A percentile compares a stretch with the other conserved stretches of the same genome.
Evolutionary conservation across 106 monocot genomes (phyloP).

Genomic region (Gastrodia elata): DNA sequence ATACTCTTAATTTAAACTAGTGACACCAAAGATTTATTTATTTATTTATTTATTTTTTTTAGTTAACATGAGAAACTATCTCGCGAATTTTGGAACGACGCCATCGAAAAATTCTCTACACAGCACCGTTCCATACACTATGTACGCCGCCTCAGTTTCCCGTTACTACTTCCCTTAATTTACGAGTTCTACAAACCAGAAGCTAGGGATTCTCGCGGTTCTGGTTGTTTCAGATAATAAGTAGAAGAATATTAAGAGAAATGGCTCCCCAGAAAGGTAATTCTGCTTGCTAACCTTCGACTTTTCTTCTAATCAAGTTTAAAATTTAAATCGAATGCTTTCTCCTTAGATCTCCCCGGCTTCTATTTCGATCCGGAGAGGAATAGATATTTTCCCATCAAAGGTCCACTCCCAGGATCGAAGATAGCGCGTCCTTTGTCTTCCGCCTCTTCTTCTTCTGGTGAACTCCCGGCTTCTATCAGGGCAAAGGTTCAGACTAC

Average conservation of each 20-base stretch:
- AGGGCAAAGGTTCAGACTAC: background rate
- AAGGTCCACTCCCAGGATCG: slow-evolving; percentile 62
- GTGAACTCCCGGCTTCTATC: background rate
- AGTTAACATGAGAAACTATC: no score
- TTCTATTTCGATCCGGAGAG: slow-evolving; percentile 71
- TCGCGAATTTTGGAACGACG: no score
- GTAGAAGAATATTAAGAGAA: no score
- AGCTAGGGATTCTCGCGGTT: slow-evolving; percentile 1
- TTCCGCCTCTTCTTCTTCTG: background rate
- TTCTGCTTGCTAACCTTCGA: background rate
- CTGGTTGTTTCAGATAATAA: background rate
- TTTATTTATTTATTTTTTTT: no score
- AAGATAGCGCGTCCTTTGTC: slow-evolving; percentile 17
- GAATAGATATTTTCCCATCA: slow-evolving; percentile 81
- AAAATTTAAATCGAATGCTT: slow-evolving; percentile 1
- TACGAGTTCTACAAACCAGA: background rate
- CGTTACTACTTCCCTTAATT: background rate
- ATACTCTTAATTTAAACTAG: no score
- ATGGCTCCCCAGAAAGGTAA: slow-evolving; percentile 19
- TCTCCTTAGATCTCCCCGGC: slow-evolving; percentile 57
- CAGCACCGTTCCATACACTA: background rate
- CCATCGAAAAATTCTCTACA: background rate
- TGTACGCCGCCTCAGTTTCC: background rate
- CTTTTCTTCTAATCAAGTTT: background rate
- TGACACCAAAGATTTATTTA: no score